Percentiles rank a stretch among this genome's conserved stretches.
Conservation (phyloP, 345 rosid genomes). For the Hibiscus tridactylites region DNA sequence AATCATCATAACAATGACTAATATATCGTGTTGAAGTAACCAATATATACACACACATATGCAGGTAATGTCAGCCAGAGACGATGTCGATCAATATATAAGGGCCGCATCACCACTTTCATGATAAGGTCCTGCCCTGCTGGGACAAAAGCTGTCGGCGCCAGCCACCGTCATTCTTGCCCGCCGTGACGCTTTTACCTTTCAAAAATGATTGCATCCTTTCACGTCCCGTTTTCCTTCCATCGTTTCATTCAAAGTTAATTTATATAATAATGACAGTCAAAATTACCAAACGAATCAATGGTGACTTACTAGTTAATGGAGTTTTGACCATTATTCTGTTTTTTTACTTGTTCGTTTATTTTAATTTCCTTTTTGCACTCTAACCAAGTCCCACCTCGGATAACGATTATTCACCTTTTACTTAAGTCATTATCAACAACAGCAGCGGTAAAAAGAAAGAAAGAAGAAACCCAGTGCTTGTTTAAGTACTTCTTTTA, state of each 20-base stretch:
- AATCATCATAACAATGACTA: neutral
- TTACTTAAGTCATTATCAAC: conserved; percentile 9
- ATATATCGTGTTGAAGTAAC: neutral
- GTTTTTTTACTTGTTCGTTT: neutral
- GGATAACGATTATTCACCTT: conserved; percentile 8
- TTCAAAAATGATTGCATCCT: too few relatives aligned
- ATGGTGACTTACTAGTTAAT: too few relatives aligned
- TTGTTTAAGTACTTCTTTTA: neutral
- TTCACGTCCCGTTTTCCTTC: neutral
- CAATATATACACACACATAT: neutral
- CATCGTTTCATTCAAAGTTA: neutral
- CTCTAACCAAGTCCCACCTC: conserved; percentile 9
- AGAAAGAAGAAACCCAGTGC: neutral
- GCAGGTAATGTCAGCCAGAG: neutral
- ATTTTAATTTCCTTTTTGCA: neutral
- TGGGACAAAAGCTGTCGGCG: conserved; percentile 18
- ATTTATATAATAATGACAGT: neutral
- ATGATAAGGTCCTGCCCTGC: neutral
- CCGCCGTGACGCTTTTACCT: conserved; percentile 17
- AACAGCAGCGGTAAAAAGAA: neutral
- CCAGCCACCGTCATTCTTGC: conserved; percentile 23
- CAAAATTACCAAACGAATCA: too few relatives aligned
- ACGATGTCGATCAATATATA: neutral
- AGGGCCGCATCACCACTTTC: neutral
- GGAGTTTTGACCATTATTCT: conserved; percentile 7